Percentiles rank a stretch among this genome's conserved stretches.
Evolutionary conservation across 2,329 filamentous ascomycete genomes (phyloP).

Genomic region (Beauveria pseudobassiana): DNA sequence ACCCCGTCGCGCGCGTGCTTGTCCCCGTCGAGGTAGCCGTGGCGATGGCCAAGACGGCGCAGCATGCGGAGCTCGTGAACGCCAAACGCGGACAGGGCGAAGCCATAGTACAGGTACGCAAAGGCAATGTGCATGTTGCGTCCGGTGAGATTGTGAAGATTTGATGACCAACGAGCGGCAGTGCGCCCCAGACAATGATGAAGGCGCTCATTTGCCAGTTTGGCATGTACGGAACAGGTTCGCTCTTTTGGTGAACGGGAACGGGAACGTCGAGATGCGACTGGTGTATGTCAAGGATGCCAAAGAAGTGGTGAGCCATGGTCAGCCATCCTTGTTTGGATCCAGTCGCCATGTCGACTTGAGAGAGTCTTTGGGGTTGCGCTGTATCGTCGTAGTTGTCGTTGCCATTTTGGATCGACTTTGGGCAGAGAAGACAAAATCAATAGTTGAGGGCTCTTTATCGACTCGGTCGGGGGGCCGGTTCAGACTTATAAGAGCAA

Average conservation of each 20-base stretch:
- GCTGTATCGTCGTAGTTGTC: not conserved
- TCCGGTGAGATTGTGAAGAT: conserved; percentile 10
- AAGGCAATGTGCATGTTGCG: conserved; percentile 5
- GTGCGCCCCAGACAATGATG: conserved; percentile 23
- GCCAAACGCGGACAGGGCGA: conserved; percentile 22
- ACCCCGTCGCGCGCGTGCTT: conserved; percentile 27
- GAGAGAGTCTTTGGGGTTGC: conserved; percentile 17
- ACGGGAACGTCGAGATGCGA: conserved; percentile 10
- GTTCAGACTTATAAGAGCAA: not conserved
- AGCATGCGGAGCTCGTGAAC: conserved; percentile 23
- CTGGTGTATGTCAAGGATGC: conserved; percentile 15
- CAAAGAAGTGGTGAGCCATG: conserved; percentile 14
- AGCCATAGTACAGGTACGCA: conserved; percentile 20
- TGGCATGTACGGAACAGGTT: conserved; percentile 24
- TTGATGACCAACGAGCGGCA: conserved; percentile 19
- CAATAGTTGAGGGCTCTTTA: too few relatives aligned
- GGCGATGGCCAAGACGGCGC: conserved; percentile 22
- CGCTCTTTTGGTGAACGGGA: conserved; percentile 25
- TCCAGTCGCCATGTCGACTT: conserved; percentile 18
- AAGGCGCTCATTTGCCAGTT: conserved; percentile 23
- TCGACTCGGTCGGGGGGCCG: not conserved
- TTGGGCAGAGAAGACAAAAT: too few relatives aligned
- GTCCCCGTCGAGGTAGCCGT: conserved; percentile 21
- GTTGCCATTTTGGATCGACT: not conserved
- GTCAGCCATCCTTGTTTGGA: conserved; percentile 13